Evolutionary conservation across 208 protist species (phyloP), one percentile per base, ranked within the genome.

Genomic region (Acanthamoeba culbertsoni): DNA sequence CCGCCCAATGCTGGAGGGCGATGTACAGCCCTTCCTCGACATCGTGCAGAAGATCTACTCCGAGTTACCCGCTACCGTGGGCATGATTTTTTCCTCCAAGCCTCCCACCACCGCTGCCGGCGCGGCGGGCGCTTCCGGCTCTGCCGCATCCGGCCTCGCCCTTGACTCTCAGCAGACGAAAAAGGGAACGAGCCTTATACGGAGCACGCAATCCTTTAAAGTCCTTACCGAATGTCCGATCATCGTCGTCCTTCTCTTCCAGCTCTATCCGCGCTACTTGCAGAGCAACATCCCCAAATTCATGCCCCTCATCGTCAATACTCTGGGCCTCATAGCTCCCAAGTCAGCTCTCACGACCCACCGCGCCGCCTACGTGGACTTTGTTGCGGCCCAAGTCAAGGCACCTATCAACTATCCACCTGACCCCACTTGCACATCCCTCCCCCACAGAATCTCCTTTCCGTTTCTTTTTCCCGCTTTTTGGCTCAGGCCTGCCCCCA

Each of bases 141-240:
- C 31, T 20, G 2, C 63, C 20, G 40, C 51, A 10, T 8, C 35
- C 33, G 26, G 40, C 45, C 88, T 59, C 37, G 23, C 63, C 59
- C 5, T 57, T n/a, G n/a, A 57, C 43, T 6, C 59, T 16, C 53
- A 10, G 2, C 5, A 14, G 7, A 8, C n/a, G 28, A 82, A 53
- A 42, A 57, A 62, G 51, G 6, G 62, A 8, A 33, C 88, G 2
- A 45, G 37, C 57, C 48, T 91, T 18, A 45, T 51, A 2, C 55
- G 86, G 35, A 51, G 55, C 86, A 91, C 86, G 2, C 86, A 96
- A 45, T 96, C 94, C 12, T 96, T 96, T 92, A 96, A 98, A 71
- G 96, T 98, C 31, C 86, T 98, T 16, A 97, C 95, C 33, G 97
- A 98, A 84, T 98, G 97, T 91, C 97, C 97, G n/a, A 94, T 98